Base-by-base conservation (phyloP, 106 monocot genomes). In the Acorus gramineus region DNA sequence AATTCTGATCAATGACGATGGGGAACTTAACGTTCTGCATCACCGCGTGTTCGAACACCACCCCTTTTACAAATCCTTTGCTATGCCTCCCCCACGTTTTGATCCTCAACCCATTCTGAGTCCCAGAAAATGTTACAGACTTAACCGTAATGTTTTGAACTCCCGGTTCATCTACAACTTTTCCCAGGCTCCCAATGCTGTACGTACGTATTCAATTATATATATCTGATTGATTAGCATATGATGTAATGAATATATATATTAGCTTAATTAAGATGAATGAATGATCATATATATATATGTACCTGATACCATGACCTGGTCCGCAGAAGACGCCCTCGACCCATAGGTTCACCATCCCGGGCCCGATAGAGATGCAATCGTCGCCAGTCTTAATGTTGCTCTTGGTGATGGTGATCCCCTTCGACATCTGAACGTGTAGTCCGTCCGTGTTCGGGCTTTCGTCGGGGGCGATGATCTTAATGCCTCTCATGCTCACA, bases 381-480 rank as follows among this genome's bases (percentile, higher is more conserved):
- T 84, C 83, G 66, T 83, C 83, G 6, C 83, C 83, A 9, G 79
- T 83, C 56, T 8, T 52, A 28, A 83, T 69, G 56, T 9, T 12
- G 44, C 72, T 44, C 46, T 52, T 56, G 42, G 64, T 57, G 47
- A 83, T 48, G 55, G 62, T 66, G 46, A 83, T 66, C 11, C 42
- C 59, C 14, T 3, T 55, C 4, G 79, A 79, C 55, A 8, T 11
- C 52, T 76, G 75, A 10, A 83, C 49, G 72, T 83, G 83, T 9
- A 83, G 65, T 28, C 83, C 83, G 55, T 83, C 83, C 3, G 83
- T 83, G 76, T 83, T 83, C 9, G 76, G 83, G 51, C 83, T 83
- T 46, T 69, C 60, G 3, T 7, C 79, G 0, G 79, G 72, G 2
- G 83, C 83, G 13, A 13, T 55, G 60, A 83, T 66, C 57, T 57